These are phyloP conservation scores for Fusarium compactum DNA, from an alignment of 2,329 filamentous ascomycete genomes.

Conservation along the genomic window DNA sequence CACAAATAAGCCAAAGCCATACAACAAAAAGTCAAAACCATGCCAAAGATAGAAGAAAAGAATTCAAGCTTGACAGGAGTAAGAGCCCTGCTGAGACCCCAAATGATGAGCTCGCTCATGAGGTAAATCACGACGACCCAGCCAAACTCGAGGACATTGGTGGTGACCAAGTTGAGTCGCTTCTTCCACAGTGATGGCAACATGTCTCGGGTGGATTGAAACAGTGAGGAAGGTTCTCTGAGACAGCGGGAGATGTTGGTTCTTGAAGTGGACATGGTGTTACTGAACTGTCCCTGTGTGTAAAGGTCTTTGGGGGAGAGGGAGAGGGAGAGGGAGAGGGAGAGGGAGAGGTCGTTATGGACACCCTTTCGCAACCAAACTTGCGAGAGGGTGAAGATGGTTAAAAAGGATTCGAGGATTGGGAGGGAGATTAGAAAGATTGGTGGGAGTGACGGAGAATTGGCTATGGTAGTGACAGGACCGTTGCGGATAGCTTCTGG, in stretches of 20 bases:
- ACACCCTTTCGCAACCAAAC: constrained; percentile 19
- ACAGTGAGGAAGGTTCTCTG: constrained; percentile 30
- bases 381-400: constrained; percentile 32
- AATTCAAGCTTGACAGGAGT: constrained; percentile 54
- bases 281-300: constrained; percentile 5
- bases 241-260: constrained; percentile 47
- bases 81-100: constrained; percentile 56
- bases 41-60: constrained; percentile 62
- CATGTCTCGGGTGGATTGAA: constrained; percentile 46
- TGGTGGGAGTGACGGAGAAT: not conserved
- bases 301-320: not conserved
- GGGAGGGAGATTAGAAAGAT: not conserved
- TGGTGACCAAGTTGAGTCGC: constrained; percentile 11
- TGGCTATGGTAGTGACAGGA: constrained; percentile 18
- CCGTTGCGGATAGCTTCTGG: constrained; percentile 7
- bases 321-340: not conserved
- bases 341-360: constrained; percentile 23
- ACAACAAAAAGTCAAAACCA: constrained; percentile 55
- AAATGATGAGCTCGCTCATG: constrained; percentile 60
- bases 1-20: constrained; percentile 49
- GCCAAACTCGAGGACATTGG: constrained; percentile 43
- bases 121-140: constrained; percentile 55
- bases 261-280: constrained; percentile 41
- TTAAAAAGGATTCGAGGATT: constrained; percentile 19
- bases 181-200: constrained; percentile 38